These are phyloP conservation scores for Mortierella sp. DNA, from an alignment of 371 early-diverging fungal genomes.

Conservation along the genomic window DNA sequence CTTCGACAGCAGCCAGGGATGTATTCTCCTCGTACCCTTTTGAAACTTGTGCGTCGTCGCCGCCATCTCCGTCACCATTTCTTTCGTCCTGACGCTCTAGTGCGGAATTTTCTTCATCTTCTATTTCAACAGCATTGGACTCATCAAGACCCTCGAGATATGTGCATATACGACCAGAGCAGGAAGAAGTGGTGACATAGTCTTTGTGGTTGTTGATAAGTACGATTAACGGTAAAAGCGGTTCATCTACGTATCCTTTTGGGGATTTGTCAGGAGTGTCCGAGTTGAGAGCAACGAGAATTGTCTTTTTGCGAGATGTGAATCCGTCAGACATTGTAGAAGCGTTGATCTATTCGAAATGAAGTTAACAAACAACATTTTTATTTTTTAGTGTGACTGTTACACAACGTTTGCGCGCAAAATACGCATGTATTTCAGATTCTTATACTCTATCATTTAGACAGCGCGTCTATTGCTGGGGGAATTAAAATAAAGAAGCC, in stretches of 20 bases:
- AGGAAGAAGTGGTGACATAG: constrained; percentile 74
- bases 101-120: not conserved
- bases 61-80: not conserved
- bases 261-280: constrained; percentile 72
- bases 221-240: constrained; percentile 67
- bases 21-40: constrained; percentile 39
- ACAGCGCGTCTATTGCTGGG: too few species aligned
- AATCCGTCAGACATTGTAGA: constrained; percentile 40
- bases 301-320: constrained; percentile 57
- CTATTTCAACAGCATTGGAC: constrained; percentile 16
- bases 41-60: constrained; percentile 18
- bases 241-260: constrained; percentile 73
- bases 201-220: constrained; percentile 64
- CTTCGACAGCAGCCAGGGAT: constrained; percentile 33
- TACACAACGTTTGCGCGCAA: too few species aligned
- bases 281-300: constrained; percentile 66
- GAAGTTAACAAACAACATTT: not conserved
- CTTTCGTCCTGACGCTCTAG: not conserved
- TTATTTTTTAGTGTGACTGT: not conserved
- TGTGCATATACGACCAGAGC: constrained; percentile 71
- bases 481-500: too few species aligned
- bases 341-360: not conserved
- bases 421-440: too few species aligned
- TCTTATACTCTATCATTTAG: too few species aligned
- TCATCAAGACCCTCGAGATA: constrained; percentile 63